Base-by-base conservation (phyloP, 2,329 filamentous ascomycete genomes). In the Dactylonectria estremocensis region DNA sequence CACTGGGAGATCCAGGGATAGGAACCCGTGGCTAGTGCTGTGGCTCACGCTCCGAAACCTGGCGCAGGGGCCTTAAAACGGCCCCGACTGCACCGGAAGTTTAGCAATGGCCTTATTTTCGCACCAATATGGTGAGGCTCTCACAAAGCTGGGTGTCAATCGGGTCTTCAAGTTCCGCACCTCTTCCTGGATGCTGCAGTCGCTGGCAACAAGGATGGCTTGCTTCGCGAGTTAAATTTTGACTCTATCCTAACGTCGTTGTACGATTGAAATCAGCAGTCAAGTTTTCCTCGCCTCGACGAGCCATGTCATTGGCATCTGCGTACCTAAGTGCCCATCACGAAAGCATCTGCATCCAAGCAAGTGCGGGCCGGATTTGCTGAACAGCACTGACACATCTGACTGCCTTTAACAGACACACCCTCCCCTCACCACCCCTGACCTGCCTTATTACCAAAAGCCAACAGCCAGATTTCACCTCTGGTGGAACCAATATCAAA, bases 21-120 rank as follows among this genome's bases (percentile, higher is more conserved):
- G 20, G 48, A 43, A 7, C 31, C 22, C 11, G 74, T 76, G 74
- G 75, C 70, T 75, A 56, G 56, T 65, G 67, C 24, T 70, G 72
- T 72, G 71, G 71, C 70, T 68, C 53, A 37, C n/a, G 28, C 52
- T 22, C 31, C 40, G 28, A 31, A 54, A 45, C 10, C n/a, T 6
- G 4, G 54, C n/a, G 37, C 46, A 59, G 13, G 64, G 53, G 16
- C 59, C 64, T 2, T 20, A 28, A 20, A 28, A 43, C n/a, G 53
- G 40, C 46, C 59, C 46, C 5, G 13, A 54, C 58, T 10, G 33
- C 24, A 4, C 4, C 48, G 50, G 60, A 57, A 48, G 31, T 50
- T 50, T 24, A 24, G 22, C 18, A n/a, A 33, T 40, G 52, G 24
- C 53, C 28, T 18, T 37, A 37, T 54, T 66, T 66, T 61, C 43